These are phyloP conservation scores for Diaporthe sp. DNA, from an alignment of 2,329 filamentous ascomycete genomes.

Conservation along the genomic window DNA sequence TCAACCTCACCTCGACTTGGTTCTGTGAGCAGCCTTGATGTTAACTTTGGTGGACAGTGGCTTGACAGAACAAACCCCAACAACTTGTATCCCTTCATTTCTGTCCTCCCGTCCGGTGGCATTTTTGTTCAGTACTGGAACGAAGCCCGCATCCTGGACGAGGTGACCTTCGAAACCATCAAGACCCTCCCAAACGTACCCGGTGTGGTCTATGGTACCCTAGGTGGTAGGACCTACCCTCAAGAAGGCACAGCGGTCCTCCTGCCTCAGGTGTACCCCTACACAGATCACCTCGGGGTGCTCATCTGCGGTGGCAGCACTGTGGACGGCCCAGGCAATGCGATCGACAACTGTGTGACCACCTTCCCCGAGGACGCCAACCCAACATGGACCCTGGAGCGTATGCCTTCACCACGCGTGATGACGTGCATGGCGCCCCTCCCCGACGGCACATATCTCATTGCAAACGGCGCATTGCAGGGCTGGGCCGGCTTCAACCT, in stretches of 20 bases:
- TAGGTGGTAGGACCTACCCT: conserved; percentile 69
- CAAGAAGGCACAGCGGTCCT: conserved; percentile 68
- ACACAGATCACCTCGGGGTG: conserved; percentile 63
- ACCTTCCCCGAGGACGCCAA: conserved; percentile 64
- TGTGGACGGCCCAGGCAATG: conserved; percentile 58
- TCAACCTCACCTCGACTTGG: background rate
- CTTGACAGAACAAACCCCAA: conserved; percentile 68
- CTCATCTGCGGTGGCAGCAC: conserved; percentile 70
- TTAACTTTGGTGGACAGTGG: conserved; percentile 50
- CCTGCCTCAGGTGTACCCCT: conserved; percentile 67
- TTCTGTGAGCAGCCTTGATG: background rate
- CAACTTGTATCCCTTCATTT: conserved; percentile 72
- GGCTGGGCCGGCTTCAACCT: conserved; percentile 69
- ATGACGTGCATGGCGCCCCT: conserved; percentile 68
- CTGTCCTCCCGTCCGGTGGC: conserved; percentile 65
- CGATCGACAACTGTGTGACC: conserved; percentile 72
- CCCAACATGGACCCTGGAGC: conserved; percentile 68
- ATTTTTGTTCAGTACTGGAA: conserved; percentile 73
- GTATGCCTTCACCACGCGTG: conserved; percentile 70
- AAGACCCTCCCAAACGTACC: conserved; percentile 67
- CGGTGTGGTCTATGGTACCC: conserved; percentile 65
- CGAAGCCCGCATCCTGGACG: conserved; percentile 69
- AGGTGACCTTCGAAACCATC: conserved; percentile 63
- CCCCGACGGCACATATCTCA: conserved; percentile 69
- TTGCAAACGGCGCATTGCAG: conserved; percentile 65